These are phyloP conservation scores for Trypanosoma melophagium DNA, from an alignment of 208 protist genomes.

Conservation along the genomic window DNA sequence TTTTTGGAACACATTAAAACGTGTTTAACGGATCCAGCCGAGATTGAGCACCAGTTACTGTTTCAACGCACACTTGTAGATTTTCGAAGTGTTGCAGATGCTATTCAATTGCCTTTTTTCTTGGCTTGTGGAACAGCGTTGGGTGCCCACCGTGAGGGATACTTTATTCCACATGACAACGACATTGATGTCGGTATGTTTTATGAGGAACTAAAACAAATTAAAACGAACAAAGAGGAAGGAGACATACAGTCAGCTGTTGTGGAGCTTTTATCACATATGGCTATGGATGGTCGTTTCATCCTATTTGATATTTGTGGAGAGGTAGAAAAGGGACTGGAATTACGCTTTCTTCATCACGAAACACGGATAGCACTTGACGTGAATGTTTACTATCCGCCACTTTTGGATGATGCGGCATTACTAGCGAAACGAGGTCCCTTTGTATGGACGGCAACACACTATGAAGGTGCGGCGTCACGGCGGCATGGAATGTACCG, in stretches of 20 bases:
- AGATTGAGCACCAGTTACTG: conserved; percentile 43
- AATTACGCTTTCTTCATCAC: conserved; percentile 75
- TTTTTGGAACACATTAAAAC: conserved; percentile 14
- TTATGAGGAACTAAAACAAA: conserved; percentile 37
- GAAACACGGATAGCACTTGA: conserved; percentile 66
- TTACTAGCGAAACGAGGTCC: conserved; percentile 33
- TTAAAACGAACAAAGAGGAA: conserved; percentile 6
- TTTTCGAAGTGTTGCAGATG: conserved; percentile 34
- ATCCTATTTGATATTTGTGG: conserved; percentile 80
- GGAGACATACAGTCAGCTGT: conserved; percentile 26
- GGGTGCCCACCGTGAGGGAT: conserved; percentile 69
- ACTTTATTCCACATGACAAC: conserved; percentile 85
- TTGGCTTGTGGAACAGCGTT: conserved; percentile 84
- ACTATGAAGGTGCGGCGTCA: conserved; percentile 58
- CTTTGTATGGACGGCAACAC: conserved; percentile 82
- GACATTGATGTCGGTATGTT: conserved; percentile 89
- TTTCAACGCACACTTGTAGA: conserved; percentile 75
- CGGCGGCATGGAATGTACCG: conserved; percentile 84
- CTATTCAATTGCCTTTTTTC: conserved; percentile 60
- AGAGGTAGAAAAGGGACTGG: conserved; percentile 59
- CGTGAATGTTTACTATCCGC: conserved; percentile 85
- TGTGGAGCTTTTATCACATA: conserved; percentile 36
- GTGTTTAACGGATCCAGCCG: background rate
- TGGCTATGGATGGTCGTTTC: conserved; percentile 41
- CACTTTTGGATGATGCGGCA: conserved; percentile 37